Percentiles rank a stretch among this genome's conserved stretches.
Evolutionary conservation across 805 yeast species (phyloP).

Genomic region (Diddensiella caesifluorescens): DNA sequence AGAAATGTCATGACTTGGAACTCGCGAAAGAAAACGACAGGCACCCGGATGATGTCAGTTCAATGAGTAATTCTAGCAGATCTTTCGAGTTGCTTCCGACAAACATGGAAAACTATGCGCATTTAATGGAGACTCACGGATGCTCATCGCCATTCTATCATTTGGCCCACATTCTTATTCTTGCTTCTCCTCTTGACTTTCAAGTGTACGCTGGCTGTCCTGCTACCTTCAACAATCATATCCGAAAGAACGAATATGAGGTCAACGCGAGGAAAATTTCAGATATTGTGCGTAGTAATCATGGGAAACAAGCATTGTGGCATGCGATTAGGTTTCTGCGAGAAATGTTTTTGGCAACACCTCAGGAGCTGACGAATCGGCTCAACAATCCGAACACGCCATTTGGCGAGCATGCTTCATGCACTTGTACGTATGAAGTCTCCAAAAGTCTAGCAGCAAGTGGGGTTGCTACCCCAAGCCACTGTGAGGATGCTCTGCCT

Average conservation of each 20-base stretch:
- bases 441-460: constrained; percentile 15
- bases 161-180: constrained; percentile 64
- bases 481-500: constrained; percentile 10
- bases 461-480: constrained; percentile 22
- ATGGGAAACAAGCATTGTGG: constrained; percentile 49
- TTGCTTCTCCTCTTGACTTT: constrained; percentile 71
- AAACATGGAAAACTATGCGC: constrained; percentile 6
- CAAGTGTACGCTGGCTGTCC: constrained; percentile 80
- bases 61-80: not conserved
- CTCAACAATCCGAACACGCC: constrained; percentile 7
- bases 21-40: constrained; percentile 3
- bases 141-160: constrained; percentile 68
- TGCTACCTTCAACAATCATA: constrained; percentile 64
- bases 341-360: constrained; percentile 56
- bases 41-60: constrained; percentile 8
- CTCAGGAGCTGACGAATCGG: constrained; percentile 32
- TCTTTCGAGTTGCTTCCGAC: constrained; percentile 8
- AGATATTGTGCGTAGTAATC: constrained; percentile 45
- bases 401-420: constrained; percentile 11
- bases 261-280: constrained; percentile 45
- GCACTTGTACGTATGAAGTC: constrained; percentile 18
- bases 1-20: constrained; percentile 29
- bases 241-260: constrained; percentile 47
- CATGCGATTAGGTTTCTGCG: constrained; percentile 58
- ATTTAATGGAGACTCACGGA: constrained; percentile 26